Evolutionary conservation across 2,329 filamentous ascomycete genomes (phyloP).

Genomic region (Eurotiales sp.): DNA sequence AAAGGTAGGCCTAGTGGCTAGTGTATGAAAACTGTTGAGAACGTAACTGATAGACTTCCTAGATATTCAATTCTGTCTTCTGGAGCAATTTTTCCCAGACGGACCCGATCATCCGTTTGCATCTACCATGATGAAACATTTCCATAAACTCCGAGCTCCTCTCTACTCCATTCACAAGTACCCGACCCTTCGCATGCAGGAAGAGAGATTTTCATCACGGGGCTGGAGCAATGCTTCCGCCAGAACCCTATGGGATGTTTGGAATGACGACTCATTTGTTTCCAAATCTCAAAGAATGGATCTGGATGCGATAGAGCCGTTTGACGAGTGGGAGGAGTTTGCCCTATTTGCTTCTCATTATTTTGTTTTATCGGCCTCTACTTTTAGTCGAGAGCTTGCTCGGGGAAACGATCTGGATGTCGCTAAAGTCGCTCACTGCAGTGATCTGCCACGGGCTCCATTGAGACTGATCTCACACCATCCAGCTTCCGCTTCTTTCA

Average conservation of each 20-base stretch:
- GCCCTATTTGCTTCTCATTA: slow-evolving; percentile 81
- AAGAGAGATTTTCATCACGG: slow-evolving; percentile 61
- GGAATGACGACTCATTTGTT: slow-evolving; percentile 68
- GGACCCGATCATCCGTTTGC: slow-evolving; percentile 79
- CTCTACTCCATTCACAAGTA: slow-evolving; percentile 72
- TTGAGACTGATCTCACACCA: not conserved
- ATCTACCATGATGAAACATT: slow-evolving; percentile 78
- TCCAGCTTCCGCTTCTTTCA: slow-evolving; percentile 35
- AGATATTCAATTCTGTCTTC: slow-evolving; percentile 73
- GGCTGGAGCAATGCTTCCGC: slow-evolving; percentile 65
- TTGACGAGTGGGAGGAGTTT: slow-evolving; percentile 97
- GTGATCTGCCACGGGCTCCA: not conserved
- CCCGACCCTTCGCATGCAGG: slow-evolving; percentile 63
- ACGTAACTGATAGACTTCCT: not conserved
- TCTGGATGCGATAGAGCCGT: slow-evolving; percentile 72
- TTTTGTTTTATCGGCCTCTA: slow-evolving; percentile 67
- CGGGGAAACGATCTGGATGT: not conserved
- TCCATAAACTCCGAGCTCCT: slow-evolving; percentile 73
- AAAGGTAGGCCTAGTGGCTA: slow-evolving; percentile 50
- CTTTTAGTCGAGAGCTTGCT: slow-evolving; percentile 7
- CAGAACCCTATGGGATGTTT: slow-evolving; percentile 76
- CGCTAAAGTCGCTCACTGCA: not conserved
- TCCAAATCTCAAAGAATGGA: slow-evolving; percentile 54
- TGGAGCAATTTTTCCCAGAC: slow-evolving; percentile 82
- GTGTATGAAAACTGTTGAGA: not conserved